Percentiles rank a stretch among this genome's conserved stretches.
Evolutionary conservation across 2,329 filamentous ascomycete genomes (phyloP).

Genomic region (Epichloe typhina): DNA sequence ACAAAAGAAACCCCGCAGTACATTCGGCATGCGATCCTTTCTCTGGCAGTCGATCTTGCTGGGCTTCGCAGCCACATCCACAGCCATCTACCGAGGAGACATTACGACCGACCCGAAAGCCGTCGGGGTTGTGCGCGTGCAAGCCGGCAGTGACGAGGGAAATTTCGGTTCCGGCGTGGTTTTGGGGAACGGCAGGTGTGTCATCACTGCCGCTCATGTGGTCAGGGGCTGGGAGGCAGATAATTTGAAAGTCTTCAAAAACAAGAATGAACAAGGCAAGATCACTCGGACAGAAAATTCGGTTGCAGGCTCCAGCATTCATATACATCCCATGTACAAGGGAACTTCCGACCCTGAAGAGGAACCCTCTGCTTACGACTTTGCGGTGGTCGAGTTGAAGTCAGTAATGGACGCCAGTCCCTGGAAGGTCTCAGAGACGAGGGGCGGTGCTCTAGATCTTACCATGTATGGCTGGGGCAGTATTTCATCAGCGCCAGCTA

Average conservation of each 20-base stretch:
- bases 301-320: not conserved
- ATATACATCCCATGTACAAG: not conserved
- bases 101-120: not conserved
- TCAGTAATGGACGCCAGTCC: not conserved
- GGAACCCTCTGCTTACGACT: not conserved
- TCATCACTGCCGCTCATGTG: not conserved
- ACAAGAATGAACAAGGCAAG: accelerated
- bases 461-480: not conserved
- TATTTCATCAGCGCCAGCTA: not conserved
- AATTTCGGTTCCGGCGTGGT: not conserved
- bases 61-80: not conserved
- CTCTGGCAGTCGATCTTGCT: not conserved
- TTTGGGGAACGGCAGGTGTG: not conserved
- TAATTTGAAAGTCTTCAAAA: not conserved
- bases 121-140: not conserved
- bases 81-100: not conserved
- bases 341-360: not conserved
- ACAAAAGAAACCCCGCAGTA: not conserved
- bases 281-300: accelerated
- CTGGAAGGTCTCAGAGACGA: not conserved
- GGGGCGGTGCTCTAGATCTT: not conserved
- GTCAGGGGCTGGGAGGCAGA: accelerated
- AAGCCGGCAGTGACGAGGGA: too few relatives aligned
- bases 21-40: not conserved
- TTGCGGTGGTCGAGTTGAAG: not conserved